A percentile compares a stretch with the other conserved stretches of the same genome.
Conservation (phyloP, 345 rosid genomes). For the sweet orange (Citrus sinensis) region DVS_A1.0 CM039165.1:21740501-21741000, state of each 20-base stretch:
- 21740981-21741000: too few species aligned
- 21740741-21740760: slow-evolving; percentile 42
- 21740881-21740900: not conserved
- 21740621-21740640: slow-evolving; percentile 88
- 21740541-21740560: not conserved
- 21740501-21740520: not conserved
- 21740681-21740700: slow-evolving; percentile 92
- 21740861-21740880: not conserved
- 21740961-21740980: too few species aligned
- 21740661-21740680: slow-evolving; percentile 86
- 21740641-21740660: slow-evolving; percentile 83
- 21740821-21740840: not conserved
- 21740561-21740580: slow-evolving; percentile 91
- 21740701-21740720: slow-evolving; percentile 97
- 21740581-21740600: slow-evolving; percentile 84
- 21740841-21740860: not conserved
- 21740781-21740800: not conserved
- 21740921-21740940: not conserved
- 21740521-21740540: not conserved
- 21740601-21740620: slow-evolving; percentile 79
- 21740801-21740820: not conserved
- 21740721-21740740: slow-evolving; percentile 46
- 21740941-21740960: not conserved
- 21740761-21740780: slow-evolving; percentile 55
- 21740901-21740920: not conserved